Percentiles rank a stretch among this genome's conserved stretches.
These are phyloP conservation scores for Colletotrichum sp. DNA, from an alignment of 2,329 filamentous ascomycete genomes.

Conservation along the genomic window DNA sequence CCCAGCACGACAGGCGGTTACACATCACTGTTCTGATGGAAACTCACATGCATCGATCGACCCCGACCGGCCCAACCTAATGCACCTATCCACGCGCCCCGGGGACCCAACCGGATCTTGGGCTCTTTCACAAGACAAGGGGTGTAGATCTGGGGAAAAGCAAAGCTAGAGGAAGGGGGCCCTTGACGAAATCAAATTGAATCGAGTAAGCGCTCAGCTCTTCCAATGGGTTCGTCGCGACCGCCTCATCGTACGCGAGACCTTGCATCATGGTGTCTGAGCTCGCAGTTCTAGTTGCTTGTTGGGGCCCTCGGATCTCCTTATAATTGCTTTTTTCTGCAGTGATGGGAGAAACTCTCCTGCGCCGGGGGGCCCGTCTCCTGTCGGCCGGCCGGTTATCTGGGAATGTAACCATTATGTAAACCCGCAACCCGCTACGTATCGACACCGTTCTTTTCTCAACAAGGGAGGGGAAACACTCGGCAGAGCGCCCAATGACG, in stretches of 20 bases:
- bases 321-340: slow-evolving; percentile 13
- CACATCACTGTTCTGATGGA: not conserved
- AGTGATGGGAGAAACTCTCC: not conserved
- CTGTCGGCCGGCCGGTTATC: not conserved
- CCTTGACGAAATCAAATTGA: not conserved
- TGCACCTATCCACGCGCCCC: not conserved
- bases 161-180: not conserved
- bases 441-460: slow-evolving; percentile 18
- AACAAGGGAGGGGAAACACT: slow-evolving; percentile 10
- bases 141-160: slow-evolving; percentile 8
- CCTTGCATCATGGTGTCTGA: slow-evolving; percentile 11
- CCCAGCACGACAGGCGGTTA: not conserved
- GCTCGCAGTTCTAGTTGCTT: slow-evolving; percentile 10
- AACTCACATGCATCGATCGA: not conserved
- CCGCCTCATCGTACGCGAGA: not conserved
- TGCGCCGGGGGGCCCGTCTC: not conserved
- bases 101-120: not conserved
- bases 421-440: not conserved
- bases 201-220: not conserved
- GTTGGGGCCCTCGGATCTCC: slow-evolving; percentile 15
- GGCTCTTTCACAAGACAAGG: not conserved
- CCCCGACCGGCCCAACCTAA: not conserved
- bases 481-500: not conserved
- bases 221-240: not conserved
- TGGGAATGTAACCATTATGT: slow-evolving; percentile 2